Evolutionary conservation across 2,329 filamentous ascomycete genomes (phyloP), one percentile per base, ranked within the genome.

Genomic region (Ustulina deusta): DNA sequence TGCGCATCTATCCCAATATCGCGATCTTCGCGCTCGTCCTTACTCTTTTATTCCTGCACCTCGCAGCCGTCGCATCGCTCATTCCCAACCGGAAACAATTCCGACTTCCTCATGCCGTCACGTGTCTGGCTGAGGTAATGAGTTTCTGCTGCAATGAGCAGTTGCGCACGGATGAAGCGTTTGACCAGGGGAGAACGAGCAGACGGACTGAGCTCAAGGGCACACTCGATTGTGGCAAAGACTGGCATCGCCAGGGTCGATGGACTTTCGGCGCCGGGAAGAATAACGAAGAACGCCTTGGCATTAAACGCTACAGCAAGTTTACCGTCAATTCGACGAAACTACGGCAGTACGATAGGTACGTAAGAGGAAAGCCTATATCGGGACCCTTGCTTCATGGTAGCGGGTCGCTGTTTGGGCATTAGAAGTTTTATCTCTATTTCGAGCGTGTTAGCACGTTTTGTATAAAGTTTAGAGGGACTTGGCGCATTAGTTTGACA

Each of bases 91-190:
- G 92, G 15, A 81, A 83, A 48, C 82, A 85, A 44, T 88, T 90
- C 71, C 83, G 90, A 48, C 85, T 97, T 1, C 93, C 93, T 0
- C 93, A 97, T 76, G 85, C 85, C 5, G 89, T 92, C 46, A 87
- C 85, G 68, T 93, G 87, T 54, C 84, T 97, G 20, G 91, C 92
- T 1, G 93, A 94, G 77, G 84, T 94, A 25, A 86, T 97, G 72
- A 91, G 89, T 75, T 94, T 95, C 77, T 83, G 95, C 48, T 89
- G 92, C 66, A 90, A 90, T 72, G 90, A 90, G 49, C 90, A 91
- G 27, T 82, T 97, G 20, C 82, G 93, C 1, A 83, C 87, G 5
- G 94, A 97, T 75, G 85, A 89, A 10, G 87, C 91, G 0, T 95
- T 97, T 77, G 85, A 89, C 58, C 86, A 89, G 42, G 88, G 91